Evolutionary conservation across 129 eudicot genomes (phyloP).

Genomic region (Logfia minima): DNA sequence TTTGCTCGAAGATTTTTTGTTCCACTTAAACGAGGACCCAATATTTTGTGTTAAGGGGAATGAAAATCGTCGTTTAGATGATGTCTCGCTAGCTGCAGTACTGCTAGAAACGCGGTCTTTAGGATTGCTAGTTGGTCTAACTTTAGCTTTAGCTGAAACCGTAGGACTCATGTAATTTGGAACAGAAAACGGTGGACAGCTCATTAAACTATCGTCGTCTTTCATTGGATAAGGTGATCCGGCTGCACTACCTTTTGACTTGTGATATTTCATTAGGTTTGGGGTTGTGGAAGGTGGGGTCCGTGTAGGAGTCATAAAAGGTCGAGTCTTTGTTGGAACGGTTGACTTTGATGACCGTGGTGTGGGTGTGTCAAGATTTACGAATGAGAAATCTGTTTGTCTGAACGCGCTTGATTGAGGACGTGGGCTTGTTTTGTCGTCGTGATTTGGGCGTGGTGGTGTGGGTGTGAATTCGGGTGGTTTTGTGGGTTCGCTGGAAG

Average conservation of each 20-base stretch:
- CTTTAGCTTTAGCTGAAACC: conserved; percentile 87
- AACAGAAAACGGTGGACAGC: conserved; percentile 93
- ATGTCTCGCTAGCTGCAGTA: conserved; percentile 49
- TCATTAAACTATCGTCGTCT: conserved; percentile 86
- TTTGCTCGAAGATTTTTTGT: conserved; percentile 50
- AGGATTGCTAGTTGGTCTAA: conserved; percentile 53
- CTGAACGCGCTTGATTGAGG: conserved; percentile 39
- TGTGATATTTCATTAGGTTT: conserved; percentile 40
- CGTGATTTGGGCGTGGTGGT: conserved; percentile 54
- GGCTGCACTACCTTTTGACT: conserved; percentile 43
- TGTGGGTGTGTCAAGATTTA: conserved; percentile 49
- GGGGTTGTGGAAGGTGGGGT: conserved; percentile 58
- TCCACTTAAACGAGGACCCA: conserved; percentile 81
- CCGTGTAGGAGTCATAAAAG: conserved; percentile 43
- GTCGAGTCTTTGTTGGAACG: conserved; percentile 40
- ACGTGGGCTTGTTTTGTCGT: conserved; percentile 49
- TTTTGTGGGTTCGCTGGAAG: conserved; percentile 44
- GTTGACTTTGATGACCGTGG: conserved; percentile 67
- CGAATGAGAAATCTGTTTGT: conserved; percentile 31
- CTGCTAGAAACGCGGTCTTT: conserved; percentile 51
- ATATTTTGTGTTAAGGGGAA: conserved; percentile 65
- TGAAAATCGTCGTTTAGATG: conserved; percentile 72
- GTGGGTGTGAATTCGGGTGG: conserved; percentile 41
- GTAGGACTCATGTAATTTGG: conserved; percentile 95
- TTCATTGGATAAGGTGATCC: conserved; percentile 50